These are phyloP conservation scores for Agrocybe chaxingu DNA, from an alignment of 768 basidiomycete species.

Conservation along the genomic window DNA sequence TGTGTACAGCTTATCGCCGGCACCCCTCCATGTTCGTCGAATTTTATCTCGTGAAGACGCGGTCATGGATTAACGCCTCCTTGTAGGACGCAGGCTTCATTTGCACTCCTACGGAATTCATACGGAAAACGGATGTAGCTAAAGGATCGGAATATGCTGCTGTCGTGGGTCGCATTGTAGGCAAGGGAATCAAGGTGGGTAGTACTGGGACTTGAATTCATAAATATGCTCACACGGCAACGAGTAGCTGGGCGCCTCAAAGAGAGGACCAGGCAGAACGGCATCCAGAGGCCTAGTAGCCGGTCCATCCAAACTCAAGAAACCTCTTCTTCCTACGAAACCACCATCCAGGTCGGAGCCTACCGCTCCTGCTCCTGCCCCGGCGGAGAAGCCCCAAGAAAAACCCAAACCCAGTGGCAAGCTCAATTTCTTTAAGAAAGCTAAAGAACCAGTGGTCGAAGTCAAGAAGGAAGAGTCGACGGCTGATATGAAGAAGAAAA, in stretches of 20 bases:
- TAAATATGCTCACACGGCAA: background rate
- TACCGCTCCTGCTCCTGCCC: background rate
- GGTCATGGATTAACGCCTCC: background rate
- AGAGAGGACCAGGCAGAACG: slow-evolving; percentile 11
- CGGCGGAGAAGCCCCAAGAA: slow-evolving; percentile 14
- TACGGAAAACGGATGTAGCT: slow-evolving; percentile 38
- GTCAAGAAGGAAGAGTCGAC: slow-evolving; percentile 15
- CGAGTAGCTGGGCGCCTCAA: slow-evolving; percentile 15
- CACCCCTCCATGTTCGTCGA: slow-evolving; percentile 52
- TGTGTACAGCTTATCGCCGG: slow-evolving; percentile 72
- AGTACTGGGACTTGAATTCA: background rate
- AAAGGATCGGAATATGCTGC: slow-evolving; percentile 38
- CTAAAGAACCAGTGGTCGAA: slow-evolving; percentile 18
- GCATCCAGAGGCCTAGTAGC: slow-evolving; percentile 32
- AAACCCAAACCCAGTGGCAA: slow-evolving; percentile 40
- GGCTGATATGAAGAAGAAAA: slow-evolving; percentile 14
- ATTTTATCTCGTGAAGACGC: slow-evolving; percentile 1
- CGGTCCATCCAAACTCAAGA: slow-evolving; percentile 37
- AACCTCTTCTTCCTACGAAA: slow-evolving; percentile 14
- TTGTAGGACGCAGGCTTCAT: slow-evolving; percentile 44
- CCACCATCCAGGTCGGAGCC: slow-evolving; percentile 21
- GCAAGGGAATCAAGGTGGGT: slow-evolving; percentile 39
- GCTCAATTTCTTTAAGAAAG: slow-evolving; percentile 56
- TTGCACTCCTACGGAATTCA: slow-evolving; percentile 34
- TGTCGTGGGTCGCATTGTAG: slow-evolving; percentile 44